Conservation (phyloP, 345 rosid species). For the Sonneratia alba region DNA sequence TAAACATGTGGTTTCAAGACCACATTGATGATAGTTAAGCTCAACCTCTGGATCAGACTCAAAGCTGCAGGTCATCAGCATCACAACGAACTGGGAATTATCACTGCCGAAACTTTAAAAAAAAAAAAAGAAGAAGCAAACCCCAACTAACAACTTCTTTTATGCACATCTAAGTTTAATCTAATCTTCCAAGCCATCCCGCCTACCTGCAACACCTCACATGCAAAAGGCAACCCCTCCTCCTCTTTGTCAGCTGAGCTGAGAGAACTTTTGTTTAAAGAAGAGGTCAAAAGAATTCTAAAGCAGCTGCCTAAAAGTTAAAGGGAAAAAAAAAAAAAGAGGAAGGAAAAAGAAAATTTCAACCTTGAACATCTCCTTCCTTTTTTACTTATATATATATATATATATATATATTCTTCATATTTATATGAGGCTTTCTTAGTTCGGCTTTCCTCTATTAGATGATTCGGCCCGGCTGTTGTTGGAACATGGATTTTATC, state of each 20-base stretch:
- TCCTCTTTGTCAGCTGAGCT: neutral
- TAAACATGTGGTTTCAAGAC: too few relatives aligned
- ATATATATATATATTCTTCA: neutral
- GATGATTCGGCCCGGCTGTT: neutral
- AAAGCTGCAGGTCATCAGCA: neutral
- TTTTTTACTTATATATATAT: neutral
- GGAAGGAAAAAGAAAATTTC: neutral
- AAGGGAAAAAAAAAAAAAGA: neutral
- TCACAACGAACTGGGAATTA: neutral
- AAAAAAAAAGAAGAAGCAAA: neutral
- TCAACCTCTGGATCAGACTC: neutral
- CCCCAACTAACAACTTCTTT: neutral
- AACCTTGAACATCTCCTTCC: neutral
- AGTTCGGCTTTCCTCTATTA: neutral
- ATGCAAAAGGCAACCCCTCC: neutral
- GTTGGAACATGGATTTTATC: too few relatives aligned
- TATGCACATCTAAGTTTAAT: neutral
- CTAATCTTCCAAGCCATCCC: too few relatives aligned
- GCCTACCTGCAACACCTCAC: neutral
- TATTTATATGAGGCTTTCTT: neutral
- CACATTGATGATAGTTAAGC: neutral
- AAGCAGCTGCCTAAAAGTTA: neutral
- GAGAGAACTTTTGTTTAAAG: neutral
- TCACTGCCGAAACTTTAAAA: neutral
- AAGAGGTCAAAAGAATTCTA: conserved; percentile 3